Conservation (phyloP, 164 flowering plant species). For the Umbellularia californica region DNA sequence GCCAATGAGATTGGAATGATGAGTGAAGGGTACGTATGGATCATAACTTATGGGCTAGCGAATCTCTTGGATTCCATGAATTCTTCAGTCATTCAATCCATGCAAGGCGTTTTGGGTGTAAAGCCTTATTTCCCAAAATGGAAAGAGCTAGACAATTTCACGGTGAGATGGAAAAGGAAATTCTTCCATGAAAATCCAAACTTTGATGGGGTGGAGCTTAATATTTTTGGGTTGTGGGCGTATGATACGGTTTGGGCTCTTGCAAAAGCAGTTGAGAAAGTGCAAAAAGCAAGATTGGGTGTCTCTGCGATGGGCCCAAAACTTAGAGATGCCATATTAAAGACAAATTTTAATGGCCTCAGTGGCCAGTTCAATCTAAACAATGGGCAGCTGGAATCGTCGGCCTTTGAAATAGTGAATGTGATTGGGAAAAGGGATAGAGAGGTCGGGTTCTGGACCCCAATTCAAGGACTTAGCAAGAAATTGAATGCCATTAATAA, state of each 20-base stretch:
- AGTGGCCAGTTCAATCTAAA: slow-evolving; percentile 21
- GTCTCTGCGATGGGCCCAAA: slow-evolving; percentile 8
- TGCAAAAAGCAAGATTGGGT: not conserved
- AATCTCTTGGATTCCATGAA: slow-evolving; percentile 10
- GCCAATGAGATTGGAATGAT: slow-evolving; percentile 34
- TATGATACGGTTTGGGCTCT: slow-evolving; percentile 18
- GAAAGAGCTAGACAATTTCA: slow-evolving; percentile 18
- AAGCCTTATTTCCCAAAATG: slow-evolving; percentile 25
- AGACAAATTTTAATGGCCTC: slow-evolving; percentile 23
- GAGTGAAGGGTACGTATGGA: slow-evolving; percentile 44
- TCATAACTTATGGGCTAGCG: slow-evolving; percentile 29
- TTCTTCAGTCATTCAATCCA: slow-evolving; percentile 16
- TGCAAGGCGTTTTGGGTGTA: slow-evolving; percentile 46
- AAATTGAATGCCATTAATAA: not conserved
- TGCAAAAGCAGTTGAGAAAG: slow-evolving; percentile 12
- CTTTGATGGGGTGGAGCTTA: not conserved
- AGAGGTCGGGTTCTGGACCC: slow-evolving; percentile 29
- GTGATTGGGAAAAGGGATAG: slow-evolving; percentile 20
- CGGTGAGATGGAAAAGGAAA: slow-evolving; percentile 24
- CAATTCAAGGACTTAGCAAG: slow-evolving; percentile 12
- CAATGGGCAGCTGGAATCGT: slow-evolving; percentile 19
- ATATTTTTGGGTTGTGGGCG: slow-evolving; percentile 20
- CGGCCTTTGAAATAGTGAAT: slow-evolving; percentile 25
- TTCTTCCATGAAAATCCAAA: slow-evolving; percentile 19
- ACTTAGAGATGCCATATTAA: slow-evolving; percentile 13